A percentile compares a stretch with the other conserved stretches of the same genome.
These are phyloP conservation scores for Petunia secreta DNA, from an alignment of 257 asterid genomes.

Conservation along the genomic window DNA sequence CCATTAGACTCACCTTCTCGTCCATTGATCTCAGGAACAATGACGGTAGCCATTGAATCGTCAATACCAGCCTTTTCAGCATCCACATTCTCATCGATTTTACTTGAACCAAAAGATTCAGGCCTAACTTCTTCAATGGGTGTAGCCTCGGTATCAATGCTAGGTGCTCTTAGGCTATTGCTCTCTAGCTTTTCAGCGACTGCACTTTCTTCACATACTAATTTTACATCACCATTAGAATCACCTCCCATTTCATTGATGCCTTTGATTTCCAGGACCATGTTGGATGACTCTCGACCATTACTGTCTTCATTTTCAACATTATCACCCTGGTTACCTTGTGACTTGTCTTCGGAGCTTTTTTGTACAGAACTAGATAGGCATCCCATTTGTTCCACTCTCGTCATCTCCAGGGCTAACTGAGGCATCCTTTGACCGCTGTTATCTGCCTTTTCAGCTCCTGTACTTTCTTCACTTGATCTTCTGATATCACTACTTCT, in stretches of 20 bases:
- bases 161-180: background rate
- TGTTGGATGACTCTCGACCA: background rate
- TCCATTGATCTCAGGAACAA: conserved; percentile 4
- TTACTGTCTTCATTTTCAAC: conserved; percentile 11
- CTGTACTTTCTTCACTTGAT: conserved; percentile 20
- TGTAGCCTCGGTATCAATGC: background rate
- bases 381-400: background rate
- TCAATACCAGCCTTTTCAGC: too few relatives aligned
- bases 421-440: background rate
- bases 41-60: too few relatives aligned
- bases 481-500: background rate
- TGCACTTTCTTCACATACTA: conserved; percentile 22
- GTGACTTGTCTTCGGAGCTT: background rate
- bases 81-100: background rate
- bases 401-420: background rate
- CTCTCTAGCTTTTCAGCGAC: conserved; percentile 19
- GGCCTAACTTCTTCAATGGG: background rate
- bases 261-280: conserved; percentile 15
- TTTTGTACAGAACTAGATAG: background rate
- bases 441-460: conserved; percentile 13
- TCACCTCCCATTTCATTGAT: conserved; percentile 12
- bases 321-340: conserved; percentile 3
- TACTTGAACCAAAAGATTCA: conserved; percentile 19
- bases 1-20: conserved; percentile 13
- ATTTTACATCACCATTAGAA: background rate